phyloP scores from a whole-genome alignment of 495 filamentous ascomycete species.

The Saxophila tyrrhenica region DNA sequence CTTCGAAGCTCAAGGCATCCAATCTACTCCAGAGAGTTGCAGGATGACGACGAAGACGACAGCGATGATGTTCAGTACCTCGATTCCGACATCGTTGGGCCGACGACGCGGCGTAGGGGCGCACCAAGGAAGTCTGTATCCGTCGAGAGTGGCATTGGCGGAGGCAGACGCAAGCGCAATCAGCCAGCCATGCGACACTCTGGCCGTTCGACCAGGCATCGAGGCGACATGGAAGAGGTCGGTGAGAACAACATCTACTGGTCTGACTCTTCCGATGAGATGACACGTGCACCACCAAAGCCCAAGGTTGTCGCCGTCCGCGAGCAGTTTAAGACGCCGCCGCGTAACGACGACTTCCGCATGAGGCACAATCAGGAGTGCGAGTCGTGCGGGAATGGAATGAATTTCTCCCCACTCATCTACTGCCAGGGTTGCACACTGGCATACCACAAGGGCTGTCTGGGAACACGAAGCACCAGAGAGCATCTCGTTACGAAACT shows the following conservation, averaged over 20 bases:
- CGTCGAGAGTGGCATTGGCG: slow-evolving; percentile 1
- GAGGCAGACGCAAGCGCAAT: slow-evolving; percentile 7
- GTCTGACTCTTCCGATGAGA: slow-evolving; percentile 28
- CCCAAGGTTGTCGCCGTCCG: slow-evolving; percentile 50
- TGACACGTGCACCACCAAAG: slow-evolving; percentile 19
- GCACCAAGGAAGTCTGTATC: background rate
- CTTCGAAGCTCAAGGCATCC: slow-evolving; percentile 3
- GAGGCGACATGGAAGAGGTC: slow-evolving; percentile 51
- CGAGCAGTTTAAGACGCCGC: slow-evolving; percentile 52
- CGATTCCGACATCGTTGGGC: slow-evolving; percentile 9
- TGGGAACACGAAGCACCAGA: slow-evolving; percentile 58
- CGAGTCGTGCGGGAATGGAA: slow-evolving; percentile 53
- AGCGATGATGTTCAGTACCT: slow-evolving; percentile 5
- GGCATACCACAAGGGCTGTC: slow-evolving; percentile 69
- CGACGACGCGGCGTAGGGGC: background rate
- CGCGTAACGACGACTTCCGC: slow-evolving; percentile 49
- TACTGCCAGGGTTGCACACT: slow-evolving; percentile 85
- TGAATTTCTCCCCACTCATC: slow-evolving; percentile 47
- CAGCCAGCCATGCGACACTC: slow-evolving; percentile 23
- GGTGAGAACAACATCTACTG: slow-evolving; percentile 52
- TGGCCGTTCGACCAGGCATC: slow-evolving; percentile 26
- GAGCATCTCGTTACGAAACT: slow-evolving; percentile 96
- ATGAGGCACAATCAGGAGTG: slow-evolving; percentile 57
- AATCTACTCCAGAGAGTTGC: background rate
- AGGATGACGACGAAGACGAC: slow-evolving; percentile 3